Conservation (phyloP, 1,284 basidiomycete genomes). For the Cutaneotrichosporon spelunceum region DNA sequence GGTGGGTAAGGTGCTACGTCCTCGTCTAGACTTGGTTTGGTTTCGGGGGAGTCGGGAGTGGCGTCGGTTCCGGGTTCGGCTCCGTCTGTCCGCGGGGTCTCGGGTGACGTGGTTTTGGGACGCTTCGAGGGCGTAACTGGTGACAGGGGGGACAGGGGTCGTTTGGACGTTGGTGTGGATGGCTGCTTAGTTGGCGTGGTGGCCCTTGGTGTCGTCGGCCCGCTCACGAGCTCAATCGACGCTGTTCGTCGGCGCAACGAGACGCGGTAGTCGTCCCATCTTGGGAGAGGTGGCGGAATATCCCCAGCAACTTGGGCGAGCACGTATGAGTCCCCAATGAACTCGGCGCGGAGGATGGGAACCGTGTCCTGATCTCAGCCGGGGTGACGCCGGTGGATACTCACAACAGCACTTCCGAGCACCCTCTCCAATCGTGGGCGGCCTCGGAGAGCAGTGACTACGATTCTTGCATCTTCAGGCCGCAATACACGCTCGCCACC, state of each 20-base stretch:
- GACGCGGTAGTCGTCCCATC: constrained; percentile 25
- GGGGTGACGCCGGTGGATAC: background rate
- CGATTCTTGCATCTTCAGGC: constrained; percentile 28
- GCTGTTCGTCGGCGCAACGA: background rate
- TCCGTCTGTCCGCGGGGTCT: background rate
- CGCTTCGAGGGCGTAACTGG: background rate
- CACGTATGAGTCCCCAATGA: constrained; percentile 34
- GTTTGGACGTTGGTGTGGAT: background rate
- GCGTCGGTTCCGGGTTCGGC: constrained; percentile 2
- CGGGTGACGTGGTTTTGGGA: background rate
- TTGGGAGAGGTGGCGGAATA: constrained; percentile 19
- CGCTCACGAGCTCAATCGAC: constrained; percentile 8
- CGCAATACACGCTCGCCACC: constrained; percentile 36
- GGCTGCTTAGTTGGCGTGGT: background rate
- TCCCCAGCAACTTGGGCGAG: background rate
- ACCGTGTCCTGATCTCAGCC: constrained; percentile 25
- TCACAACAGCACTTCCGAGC: constrained; percentile 19
- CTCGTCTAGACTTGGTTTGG: background rate
- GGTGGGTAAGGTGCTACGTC: constrained; percentile 35
- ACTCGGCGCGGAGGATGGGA: constrained; percentile 33
- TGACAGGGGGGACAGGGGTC: background rate
- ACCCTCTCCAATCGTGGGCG: constrained; percentile 37
- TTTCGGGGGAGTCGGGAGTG: too few species aligned
- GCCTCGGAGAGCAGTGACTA: constrained; percentile 43
- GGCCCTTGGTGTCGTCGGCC: background rate